phyloP scores from a whole-genome alignment of 345 rosid species.

The Gossypium anomalum region DNA sequence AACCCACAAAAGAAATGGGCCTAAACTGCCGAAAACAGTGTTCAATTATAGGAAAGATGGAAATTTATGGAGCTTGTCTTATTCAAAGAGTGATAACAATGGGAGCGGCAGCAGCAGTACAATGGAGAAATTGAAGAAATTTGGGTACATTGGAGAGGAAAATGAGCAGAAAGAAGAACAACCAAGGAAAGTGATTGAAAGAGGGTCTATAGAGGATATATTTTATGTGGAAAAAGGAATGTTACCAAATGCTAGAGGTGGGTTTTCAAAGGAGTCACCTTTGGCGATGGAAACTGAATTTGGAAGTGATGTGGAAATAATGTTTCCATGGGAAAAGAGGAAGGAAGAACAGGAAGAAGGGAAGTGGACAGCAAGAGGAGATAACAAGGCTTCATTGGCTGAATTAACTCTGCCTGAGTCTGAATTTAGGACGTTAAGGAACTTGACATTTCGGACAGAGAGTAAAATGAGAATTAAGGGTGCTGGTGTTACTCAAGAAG shows the following conservation, averaged over 20 bases:
- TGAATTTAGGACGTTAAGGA: constrained; percentile 74
- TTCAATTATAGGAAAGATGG: constrained; percentile 42
- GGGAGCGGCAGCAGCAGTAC: constrained; percentile 35
- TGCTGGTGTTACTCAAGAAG: constrained; percentile 66
- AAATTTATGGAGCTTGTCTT: constrained; percentile 29
- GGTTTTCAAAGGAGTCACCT: constrained; percentile 48
- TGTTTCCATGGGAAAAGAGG: constrained; percentile 83
- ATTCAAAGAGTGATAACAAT: constrained; percentile 22
- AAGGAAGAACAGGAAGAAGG: constrained; percentile 35
- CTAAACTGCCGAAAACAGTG: constrained; percentile 40
- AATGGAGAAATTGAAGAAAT: constrained; percentile 76
- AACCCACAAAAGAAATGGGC: constrained; percentile 33
- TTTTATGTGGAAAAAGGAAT: constrained; percentile 59
- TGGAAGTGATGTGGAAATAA: constrained; percentile 48
- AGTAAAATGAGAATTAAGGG: constrained; percentile 55
- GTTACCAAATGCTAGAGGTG: constrained; percentile 60
- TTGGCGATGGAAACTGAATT: constrained; percentile 37
- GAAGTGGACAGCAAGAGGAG: constrained; percentile 48
- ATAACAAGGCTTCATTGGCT: constrained; percentile 61
- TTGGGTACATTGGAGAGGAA: constrained; percentile 54
- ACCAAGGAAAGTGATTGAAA: constrained; percentile 52
- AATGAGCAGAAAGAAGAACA: constrained; percentile 27
- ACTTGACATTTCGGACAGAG: constrained; percentile 60
- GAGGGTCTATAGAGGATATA: constrained; percentile 71
- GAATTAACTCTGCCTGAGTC: constrained; percentile 70